These are phyloP conservation scores for Metschnikowia aberdeeniae DNA, from an alignment of 805 yeast species.

Conservation along the genomic window DNA sequence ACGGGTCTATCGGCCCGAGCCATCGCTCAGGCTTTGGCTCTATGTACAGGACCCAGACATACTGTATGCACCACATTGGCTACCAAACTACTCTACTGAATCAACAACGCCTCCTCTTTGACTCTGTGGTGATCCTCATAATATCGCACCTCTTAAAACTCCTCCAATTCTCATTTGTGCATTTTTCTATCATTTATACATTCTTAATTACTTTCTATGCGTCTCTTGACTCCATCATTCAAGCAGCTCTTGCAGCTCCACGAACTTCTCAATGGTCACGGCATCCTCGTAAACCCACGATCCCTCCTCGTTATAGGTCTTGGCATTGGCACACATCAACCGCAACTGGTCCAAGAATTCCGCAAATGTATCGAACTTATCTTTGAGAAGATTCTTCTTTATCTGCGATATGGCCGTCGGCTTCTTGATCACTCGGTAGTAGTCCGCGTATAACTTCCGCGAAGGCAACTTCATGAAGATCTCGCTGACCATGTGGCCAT, in stretches of 20 bases:
- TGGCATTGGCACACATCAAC: conserved; percentile 67
- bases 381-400: conserved; percentile 44
- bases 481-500: conserved; percentile 34
- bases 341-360: conserved; percentile 59
- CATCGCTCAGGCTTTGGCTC: too few relatives aligned
- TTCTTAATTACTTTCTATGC: neutral
- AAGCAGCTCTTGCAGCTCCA: conserved; percentile 6
- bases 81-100: too few relatives aligned
- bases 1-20: neutral
- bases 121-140: too few relatives aligned
- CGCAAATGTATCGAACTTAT: conserved; percentile 34
- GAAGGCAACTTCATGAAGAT: conserved; percentile 69
- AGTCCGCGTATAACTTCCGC: conserved; percentile 75
- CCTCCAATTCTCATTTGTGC: neutral
- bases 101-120: too few relatives aligned
- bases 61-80: too few relatives aligned
- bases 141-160: too few relatives aligned
- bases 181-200: neutral
- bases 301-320: conserved; percentile 35
- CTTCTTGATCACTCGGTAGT: conserved; percentile 57
- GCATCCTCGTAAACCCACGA: conserved; percentile 34
- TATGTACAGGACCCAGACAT: too few relatives aligned
- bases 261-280: conserved; percentile 33
- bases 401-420: conserved; percentile 61
- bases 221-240: neutral